phyloP scores from a whole-genome alignment of 2,329 filamentous ascomycete species.

The Parastagonospora avenae region DNA sequence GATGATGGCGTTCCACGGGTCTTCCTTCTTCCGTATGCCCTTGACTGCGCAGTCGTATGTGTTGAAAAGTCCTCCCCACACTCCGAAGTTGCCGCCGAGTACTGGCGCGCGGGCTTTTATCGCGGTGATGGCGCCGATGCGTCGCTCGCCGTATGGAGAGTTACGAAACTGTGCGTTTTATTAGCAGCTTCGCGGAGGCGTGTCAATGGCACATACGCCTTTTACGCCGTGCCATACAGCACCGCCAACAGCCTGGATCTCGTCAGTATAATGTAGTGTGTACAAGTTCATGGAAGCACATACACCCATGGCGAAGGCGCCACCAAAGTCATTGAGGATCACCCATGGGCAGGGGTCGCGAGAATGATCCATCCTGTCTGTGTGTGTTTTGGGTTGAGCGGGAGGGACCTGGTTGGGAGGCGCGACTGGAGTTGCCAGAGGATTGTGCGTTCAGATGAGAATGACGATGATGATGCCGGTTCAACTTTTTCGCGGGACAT shows the following conservation, averaged over 20 bases:
- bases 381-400: constrained; percentile 34
- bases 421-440: constrained; percentile 11
- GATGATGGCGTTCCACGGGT: constrained; percentile 97
- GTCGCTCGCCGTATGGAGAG: constrained; percentile 79
- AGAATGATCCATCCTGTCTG: constrained; percentile 80
- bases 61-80: constrained; percentile 95
- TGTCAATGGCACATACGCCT: constrained; percentile 65
- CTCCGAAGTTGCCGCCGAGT: constrained; percentile 95
- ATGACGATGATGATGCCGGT: constrained; percentile 31
- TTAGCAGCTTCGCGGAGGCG: constrained; percentile 10
- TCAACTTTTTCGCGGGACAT: constrained; percentile 35
- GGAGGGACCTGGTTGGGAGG: background rate
- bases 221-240: constrained; percentile 95
- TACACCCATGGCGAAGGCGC: constrained; percentile 96
- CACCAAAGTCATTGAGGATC: constrained; percentile 94
- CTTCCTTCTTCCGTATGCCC: constrained; percentile 89
- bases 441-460: constrained; percentile 15
- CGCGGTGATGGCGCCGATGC: constrained; percentile 92
- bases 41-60: constrained; percentile 98
- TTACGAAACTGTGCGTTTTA: constrained; percentile 38
- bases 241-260: constrained; percentile 49
- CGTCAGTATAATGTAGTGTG: constrained; percentile 12
- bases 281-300: constrained; percentile 43
- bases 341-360: constrained; percentile 98
- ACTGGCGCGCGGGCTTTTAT: constrained; percentile 98